phyloP scores from a whole-genome alignment of 495 filamentous ascomycete species.

The Aspergillus hancockii region DNA sequence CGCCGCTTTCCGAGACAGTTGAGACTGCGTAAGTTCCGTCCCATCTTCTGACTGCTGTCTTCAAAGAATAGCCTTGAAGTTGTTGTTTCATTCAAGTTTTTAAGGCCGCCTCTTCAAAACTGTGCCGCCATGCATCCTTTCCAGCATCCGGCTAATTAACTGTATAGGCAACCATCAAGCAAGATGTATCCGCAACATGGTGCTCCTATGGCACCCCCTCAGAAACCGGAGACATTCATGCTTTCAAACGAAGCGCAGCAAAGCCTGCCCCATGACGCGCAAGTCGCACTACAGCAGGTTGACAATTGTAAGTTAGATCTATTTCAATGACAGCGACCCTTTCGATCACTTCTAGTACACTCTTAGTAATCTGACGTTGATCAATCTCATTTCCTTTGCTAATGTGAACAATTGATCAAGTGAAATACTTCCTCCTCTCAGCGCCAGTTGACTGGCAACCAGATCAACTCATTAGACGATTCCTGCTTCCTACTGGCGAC shows the following conservation, averaged over 20 bases:
- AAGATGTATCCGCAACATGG: conserved; percentile 55
- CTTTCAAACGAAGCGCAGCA: conserved; percentile 94
- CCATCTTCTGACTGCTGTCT: conserved; percentile 11
- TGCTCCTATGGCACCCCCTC: conserved; percentile 65
- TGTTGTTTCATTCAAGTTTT: not conserved
- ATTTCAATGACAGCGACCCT: not conserved
- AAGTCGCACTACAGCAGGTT: conserved; percentile 96
- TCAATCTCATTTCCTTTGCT: conserved; percentile 4
- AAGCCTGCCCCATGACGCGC: conserved; percentile 90
- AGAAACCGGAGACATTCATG: conserved; percentile 99
- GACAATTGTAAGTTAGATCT: conserved; percentile 81
- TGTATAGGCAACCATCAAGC: not conserved
- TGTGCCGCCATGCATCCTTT: conserved; percentile 21
- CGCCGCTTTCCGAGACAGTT: conserved; percentile 9
- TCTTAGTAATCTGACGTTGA: not conserved
- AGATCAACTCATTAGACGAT: conserved; percentile 94
- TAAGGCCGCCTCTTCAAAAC: conserved; percentile 20
- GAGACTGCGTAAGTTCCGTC: conserved; percentile 17
- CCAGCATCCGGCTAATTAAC: conserved; percentile 15
- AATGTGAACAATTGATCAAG: conserved; percentile 45
- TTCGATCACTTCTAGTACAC: too few relatives aligned
- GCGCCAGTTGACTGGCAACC: conserved; percentile 97
- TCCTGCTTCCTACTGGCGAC: conserved; percentile 93
- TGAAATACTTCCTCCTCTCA: conserved; percentile 99
- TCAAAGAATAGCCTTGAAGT: not conserved